These are phyloP conservation scores for Loxodes magnus DNA, from an alignment of 73 alveolate genomes.

Conservation along the genomic window DNA sequence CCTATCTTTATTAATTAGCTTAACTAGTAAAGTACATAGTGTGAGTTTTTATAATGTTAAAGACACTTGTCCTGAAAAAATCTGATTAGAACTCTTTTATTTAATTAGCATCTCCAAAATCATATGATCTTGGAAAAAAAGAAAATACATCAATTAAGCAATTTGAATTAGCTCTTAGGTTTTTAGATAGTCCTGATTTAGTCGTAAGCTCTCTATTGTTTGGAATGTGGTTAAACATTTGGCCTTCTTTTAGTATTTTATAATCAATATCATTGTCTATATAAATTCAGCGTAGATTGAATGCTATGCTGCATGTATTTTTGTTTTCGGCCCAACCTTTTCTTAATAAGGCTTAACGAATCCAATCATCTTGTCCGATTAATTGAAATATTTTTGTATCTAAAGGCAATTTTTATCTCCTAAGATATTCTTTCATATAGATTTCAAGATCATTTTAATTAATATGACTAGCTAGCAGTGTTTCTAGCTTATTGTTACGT, in stretches of 20 bases:
- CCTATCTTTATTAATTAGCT: constrained; percentile 11
- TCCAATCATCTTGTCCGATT: constrained; percentile 39
- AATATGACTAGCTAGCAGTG: no score
- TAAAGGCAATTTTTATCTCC: constrained; percentile 4
- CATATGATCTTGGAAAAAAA: constrained; percentile 62
- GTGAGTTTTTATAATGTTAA: constrained; percentile 29
- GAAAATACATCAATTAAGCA: constrained; percentile 23
- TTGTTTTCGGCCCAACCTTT: constrained; percentile 60
- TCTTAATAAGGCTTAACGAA: constrained; percentile 35
- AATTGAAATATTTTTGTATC: constrained; percentile 18
- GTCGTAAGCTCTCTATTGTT: constrained; percentile 54
- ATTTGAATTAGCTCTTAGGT: constrained; percentile 26
- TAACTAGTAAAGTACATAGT: constrained; percentile 14
- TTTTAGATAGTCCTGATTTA: constrained; percentile 39
- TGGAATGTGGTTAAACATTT: constrained; percentile 55
- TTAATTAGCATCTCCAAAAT: constrained; percentile 44
- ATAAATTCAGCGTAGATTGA: constrained; percentile 57
- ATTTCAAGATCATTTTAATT: no score
- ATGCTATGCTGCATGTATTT: constrained; percentile 12
- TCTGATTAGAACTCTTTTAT: constrained; percentile 47
- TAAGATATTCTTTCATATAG: constrained; percentile 35
- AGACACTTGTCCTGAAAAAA: constrained; percentile 35
- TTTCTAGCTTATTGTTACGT: no score
- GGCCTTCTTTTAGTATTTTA: constrained; percentile 26
- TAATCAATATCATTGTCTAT: constrained; percentile 40